Conservation (phyloP, 345 rosid genomes). For the Carallia pectinifolia region DNA sequence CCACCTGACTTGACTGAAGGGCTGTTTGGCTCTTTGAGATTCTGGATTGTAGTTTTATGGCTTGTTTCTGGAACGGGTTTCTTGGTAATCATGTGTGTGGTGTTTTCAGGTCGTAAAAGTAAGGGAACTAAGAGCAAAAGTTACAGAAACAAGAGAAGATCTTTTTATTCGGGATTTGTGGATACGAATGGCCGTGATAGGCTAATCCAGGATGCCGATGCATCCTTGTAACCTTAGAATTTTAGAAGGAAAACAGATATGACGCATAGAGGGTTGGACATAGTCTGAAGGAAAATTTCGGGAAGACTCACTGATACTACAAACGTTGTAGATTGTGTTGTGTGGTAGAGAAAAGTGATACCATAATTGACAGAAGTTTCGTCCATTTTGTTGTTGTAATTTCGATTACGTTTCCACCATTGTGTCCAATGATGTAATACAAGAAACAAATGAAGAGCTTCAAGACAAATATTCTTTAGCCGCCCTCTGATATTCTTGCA, state of each 20-base stretch:
- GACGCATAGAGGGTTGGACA: slow-evolving; percentile 2
- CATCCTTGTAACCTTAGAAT: slow-evolving; percentile 29
- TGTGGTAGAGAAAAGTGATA: slow-evolving; percentile 1
- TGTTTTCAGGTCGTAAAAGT: slow-evolving; percentile 52
- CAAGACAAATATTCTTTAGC: too few relatives aligned
- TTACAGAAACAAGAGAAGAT: slow-evolving; percentile 62
- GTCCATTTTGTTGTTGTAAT: not conserved
- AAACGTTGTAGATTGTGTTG: slow-evolving; percentile 1
- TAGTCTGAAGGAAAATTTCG: not conserved
- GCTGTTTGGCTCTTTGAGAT: slow-evolving; percentile 52
- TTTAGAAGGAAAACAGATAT: slow-evolving; percentile 2
- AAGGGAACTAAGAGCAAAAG: slow-evolving; percentile 64
- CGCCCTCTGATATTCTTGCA: too few relatives aligned
- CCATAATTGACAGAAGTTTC: not conserved
- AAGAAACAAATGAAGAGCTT: not conserved
- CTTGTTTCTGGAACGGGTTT: slow-evolving; percentile 71
- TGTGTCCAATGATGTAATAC: not conserved
- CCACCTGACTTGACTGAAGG: slow-evolving; percentile 39
- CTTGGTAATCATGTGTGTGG: slow-evolving; percentile 48
- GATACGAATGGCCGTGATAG: slow-evolving; percentile 50
- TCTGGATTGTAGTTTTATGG: slow-evolving; percentile 80
- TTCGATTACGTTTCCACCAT: not conserved
- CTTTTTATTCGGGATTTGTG: slow-evolving; percentile 40
- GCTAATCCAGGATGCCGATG: slow-evolving; percentile 41
- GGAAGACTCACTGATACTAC: not conserved